Evolutionary conservation across 2,329 filamentous ascomycete genomes (phyloP).

Genomic region (Ophiostoma montium): DNA sequence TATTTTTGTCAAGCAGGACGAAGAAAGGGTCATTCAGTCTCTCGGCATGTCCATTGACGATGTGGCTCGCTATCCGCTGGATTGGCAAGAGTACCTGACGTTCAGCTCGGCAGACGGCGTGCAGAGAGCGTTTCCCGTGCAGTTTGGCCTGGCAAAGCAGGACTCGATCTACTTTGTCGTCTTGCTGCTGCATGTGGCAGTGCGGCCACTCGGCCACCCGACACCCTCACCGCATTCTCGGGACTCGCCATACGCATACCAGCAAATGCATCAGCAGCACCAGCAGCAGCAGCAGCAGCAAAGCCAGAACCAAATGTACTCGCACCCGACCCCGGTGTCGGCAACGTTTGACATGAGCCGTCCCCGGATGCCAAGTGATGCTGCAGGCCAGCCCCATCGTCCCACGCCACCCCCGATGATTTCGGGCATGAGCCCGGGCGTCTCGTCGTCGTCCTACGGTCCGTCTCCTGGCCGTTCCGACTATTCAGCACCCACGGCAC

Average conservation of each 20-base stretch:
- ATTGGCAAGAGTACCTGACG: slow-evolving; percentile 39
- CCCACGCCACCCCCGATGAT: slow-evolving; percentile 18
- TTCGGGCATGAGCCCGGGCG: slow-evolving; percentile 26
- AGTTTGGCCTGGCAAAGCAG: slow-evolving; percentile 43
- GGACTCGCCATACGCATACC: slow-evolving; percentile 29
- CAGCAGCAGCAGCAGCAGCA: slow-evolving; percentile 11
- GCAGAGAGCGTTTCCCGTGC: slow-evolving; percentile 33
- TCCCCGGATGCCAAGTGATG: slow-evolving; percentile 23
- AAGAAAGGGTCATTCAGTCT: slow-evolving; percentile 39
- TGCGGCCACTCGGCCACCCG: slow-evolving; percentile 26
- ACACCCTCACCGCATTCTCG: slow-evolving; percentile 30
- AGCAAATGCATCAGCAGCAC: slow-evolving; percentile 18
- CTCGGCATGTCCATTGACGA: slow-evolving; percentile 41
- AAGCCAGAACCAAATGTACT: slow-evolving; percentile 21
- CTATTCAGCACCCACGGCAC: slow-evolving; percentile 23
- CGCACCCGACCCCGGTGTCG: slow-evolving; percentile 32
- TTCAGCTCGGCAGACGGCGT: slow-evolving; percentile 40
- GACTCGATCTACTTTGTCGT: slow-evolving; percentile 50
- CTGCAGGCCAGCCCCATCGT: slow-evolving; percentile 15
- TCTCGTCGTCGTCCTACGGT: slow-evolving; percentile 31
- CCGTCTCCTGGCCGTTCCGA: slow-evolving; percentile 30
- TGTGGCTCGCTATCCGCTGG: slow-evolving; percentile 34
- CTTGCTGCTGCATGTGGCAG: slow-evolving; percentile 27
- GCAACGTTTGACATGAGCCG: slow-evolving; percentile 33
- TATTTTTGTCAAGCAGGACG: slow-evolving; percentile 41